Evolutionary conservation across 352 stramenopile species (phyloP), one percentile per base, ranked within the genome.

Genomic region (Blastocystis sp.): DNA sequence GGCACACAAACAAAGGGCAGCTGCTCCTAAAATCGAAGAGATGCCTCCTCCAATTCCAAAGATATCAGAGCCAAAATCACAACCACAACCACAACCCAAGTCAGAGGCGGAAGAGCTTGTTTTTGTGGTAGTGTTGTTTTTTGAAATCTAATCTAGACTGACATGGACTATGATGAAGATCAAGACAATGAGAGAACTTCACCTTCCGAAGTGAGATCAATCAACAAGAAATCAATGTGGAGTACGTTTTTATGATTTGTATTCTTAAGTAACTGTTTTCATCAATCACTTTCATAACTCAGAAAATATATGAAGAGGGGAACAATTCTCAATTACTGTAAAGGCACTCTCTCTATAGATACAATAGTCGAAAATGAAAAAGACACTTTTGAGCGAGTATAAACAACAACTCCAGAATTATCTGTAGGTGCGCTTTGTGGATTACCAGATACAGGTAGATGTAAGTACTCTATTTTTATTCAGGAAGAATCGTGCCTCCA

Each of bases 321-420:
- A 54, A 56, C 68, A n/a, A 79, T 54, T 47, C 63, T 75, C 18
- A 75, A 75, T 50, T 75, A 75, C 29, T 75, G 63, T 41, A 53
- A 47, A n/a, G 66, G 66, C 11, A 47, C 50, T 20, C 59, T 37
- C 26, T 55, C 73, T 20, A 84, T 84, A 55, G 45, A 64, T 26
- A 64, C 4, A 66, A 41, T 68, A 13, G 23, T 43, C 18, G 20
- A 84, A 50, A 53, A 37, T 11, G 6, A 50, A 23, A 47, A 61
- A 18, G n/a, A 23, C 13, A 18, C 13, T 15, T 37, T 68, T 13
- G 50, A 47, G 23, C 39, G 18, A 37, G 73, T 84, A n/a, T 37
- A 13, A 29, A 34, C 4, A 18, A 15, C 18, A 4, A 62, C 43
- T n/a, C 23, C 11, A 2, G 2, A 56, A 4, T 84, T 23, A 68